Evolutionary conservation across 176 grass and related monocot genomes (phyloP).

Genomic region (Calamus simplicifolius): DNA sequence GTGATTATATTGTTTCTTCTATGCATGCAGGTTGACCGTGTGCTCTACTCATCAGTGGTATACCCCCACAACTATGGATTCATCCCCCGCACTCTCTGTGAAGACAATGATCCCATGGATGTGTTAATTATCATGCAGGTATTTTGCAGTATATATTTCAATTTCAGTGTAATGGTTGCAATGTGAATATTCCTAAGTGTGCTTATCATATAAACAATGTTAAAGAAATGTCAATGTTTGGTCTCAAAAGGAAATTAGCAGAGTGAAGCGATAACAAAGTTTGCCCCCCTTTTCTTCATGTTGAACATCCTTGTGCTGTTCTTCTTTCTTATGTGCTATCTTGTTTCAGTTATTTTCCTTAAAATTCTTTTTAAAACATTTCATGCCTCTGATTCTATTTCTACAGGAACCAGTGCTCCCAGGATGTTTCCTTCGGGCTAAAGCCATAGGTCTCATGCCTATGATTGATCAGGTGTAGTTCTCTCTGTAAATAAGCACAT

Average conservation of each 20-base stretch:
- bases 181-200: not conserved
- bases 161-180: not conserved
- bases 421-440: constrained; percentile 85
- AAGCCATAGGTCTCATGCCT: constrained; percentile 92
- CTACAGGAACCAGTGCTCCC: constrained; percentile 89
- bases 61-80: constrained; percentile 99
- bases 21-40: constrained; percentile 62
- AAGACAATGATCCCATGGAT: constrained; percentile 93
- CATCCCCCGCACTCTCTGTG: constrained; percentile 93
- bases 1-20: constrained; percentile 1
- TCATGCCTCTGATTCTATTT: not conserved
- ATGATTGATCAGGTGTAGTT: constrained; percentile 91
- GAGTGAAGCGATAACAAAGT: not conserved
- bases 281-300: too few species aligned
- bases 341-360: too few species aligned
- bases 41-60: constrained; percentile 92
- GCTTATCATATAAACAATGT: too few species aligned
- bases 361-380: too few species aligned
- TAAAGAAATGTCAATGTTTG: not conserved
- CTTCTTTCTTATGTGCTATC: too few species aligned
- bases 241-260: not conserved
- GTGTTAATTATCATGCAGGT: constrained; percentile 99
- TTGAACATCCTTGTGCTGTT: too few species aligned
- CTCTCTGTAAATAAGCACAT: not conserved
- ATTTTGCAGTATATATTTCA: not conserved